Evolutionary conservation across 768 basidiomycete genomes (phyloP).

Genomic region (Antrodiella citrinella): DNA sequence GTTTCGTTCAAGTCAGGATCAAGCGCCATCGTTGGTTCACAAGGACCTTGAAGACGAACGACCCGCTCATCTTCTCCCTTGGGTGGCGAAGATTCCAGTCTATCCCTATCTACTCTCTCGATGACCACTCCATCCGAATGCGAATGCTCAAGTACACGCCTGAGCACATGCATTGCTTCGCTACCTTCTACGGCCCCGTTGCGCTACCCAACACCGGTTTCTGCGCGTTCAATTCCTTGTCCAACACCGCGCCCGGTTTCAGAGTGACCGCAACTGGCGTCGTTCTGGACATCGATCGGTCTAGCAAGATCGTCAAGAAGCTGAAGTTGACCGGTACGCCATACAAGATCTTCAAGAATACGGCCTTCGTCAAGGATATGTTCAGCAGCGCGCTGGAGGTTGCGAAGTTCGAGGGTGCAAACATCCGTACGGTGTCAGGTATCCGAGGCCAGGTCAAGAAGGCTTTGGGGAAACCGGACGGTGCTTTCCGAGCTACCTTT

Average conservation of each 20-base stretch:
- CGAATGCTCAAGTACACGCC: slow-evolving; percentile 99
- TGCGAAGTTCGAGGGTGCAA: slow-evolving; percentile 98
- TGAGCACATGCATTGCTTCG: slow-evolving; percentile 99
- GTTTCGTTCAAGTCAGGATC: slow-evolving; percentile 89
- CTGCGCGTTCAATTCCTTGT: slow-evolving; percentile 89
- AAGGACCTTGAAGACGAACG: slow-evolving; percentile 90
- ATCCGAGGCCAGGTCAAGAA: slow-evolving; percentile 97
- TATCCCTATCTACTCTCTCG: slow-evolving; percentile 90
- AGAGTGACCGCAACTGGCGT: slow-evolving; percentile 91
- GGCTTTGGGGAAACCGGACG: slow-evolving; percentile 89
- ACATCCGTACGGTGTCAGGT: slow-evolving; percentile 89
- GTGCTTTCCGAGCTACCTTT: slow-evolving; percentile 92
- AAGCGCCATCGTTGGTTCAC: slow-evolving; percentile 95
- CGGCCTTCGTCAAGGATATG: slow-evolving; percentile 97
- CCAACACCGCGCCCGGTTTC: slow-evolving; percentile 64
- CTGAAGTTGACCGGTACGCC: slow-evolving; percentile 93
- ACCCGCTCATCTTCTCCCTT: slow-evolving; percentile 93
- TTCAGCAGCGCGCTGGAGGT: slow-evolving; percentile 90
- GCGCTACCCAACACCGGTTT: slow-evolving; percentile 92
- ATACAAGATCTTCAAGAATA: slow-evolving; percentile 98
- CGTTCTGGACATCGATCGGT: slow-evolving; percentile 86
- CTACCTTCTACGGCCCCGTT: slow-evolving; percentile 94
- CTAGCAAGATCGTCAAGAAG: slow-evolving; percentile 96
- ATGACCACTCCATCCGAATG: slow-evolving; percentile 97
- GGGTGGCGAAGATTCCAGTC: slow-evolving; percentile 98